A percentile compares a stretch with the other conserved stretches of the same genome.
phyloP scores from a whole-genome alignment of 345 rosid genomes.

The Eucalyptus caleyi region DNA sequence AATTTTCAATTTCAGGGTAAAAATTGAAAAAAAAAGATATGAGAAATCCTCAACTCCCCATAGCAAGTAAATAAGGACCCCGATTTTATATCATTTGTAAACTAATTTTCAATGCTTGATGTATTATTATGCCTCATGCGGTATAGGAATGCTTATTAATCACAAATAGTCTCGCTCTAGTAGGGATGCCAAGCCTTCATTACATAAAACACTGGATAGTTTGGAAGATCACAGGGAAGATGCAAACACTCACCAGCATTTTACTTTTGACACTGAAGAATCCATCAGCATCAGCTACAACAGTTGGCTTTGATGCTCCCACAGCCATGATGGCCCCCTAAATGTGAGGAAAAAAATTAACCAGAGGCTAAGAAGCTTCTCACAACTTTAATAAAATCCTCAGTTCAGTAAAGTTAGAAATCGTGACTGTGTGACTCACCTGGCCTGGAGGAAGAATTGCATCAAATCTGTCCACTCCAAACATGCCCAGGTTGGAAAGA shows the following conservation, averaged over 20 bases:
- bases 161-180: neutral
- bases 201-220: neutral
- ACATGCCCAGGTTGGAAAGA: conserved; percentile 89
- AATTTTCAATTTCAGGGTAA: neutral
- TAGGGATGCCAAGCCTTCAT: neutral
- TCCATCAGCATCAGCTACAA: conserved; percentile 76
- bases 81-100: neutral
- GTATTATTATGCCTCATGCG: neutral
- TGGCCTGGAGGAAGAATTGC: conserved; percentile 98
- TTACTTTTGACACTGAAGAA: conserved; percentile 82
- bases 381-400: neutral
- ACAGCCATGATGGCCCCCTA: conserved; percentile 99
- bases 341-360: neutral
- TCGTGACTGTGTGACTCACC: conserved; percentile 21
- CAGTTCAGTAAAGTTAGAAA: neutral
- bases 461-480: conserved; percentile 93
- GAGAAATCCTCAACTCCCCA: neutral
- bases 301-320: conserved; percentile 94
- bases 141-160: neutral
- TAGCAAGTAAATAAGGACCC: neutral
- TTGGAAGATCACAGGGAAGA: neutral
- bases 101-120: neutral
- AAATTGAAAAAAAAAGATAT: neutral
- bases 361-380: neutral
- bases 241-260: conserved; percentile 51